Base-by-base conservation (phyloP, 805 yeast species). In the Torulaspora indica region DNA sequence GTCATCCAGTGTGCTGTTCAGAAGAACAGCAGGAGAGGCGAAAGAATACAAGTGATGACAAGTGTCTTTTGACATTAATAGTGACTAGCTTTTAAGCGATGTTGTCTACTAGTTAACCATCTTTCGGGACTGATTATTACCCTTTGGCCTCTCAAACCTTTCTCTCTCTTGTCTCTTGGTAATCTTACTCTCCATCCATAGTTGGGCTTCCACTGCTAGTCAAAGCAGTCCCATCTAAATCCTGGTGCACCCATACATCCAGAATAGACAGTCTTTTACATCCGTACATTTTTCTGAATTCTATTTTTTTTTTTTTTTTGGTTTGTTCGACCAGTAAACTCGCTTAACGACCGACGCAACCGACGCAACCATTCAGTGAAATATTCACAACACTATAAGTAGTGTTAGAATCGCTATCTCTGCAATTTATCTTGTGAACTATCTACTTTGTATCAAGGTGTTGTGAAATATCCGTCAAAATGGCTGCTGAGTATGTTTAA, bases 21-120 rank as follows among this genome's bases (percentile, higher is more conserved):
- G 28, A 38, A 22, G 34, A 38, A 29, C 40, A 15, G 22, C 27
- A 12, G 37, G 37, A 12, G 24, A 24, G 9, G 23, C 13, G 17
- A 37, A 39, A 43, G 43, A 32, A 40, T 33, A 40, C 35, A 48
- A 51, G 67, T 65, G 69, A 65, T 65, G 69, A 65, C 56, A 65
- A 48, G 50, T 64, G 64, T 52, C 61, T 52, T 53, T 56, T 38
- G 58, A 49, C 61, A 61, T 58, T 53, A 43, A 55, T 49, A 57
- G 67, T 64, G 68, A 60, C 69, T 63, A 65, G 69, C 65, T 42
- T 40, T 30, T 34, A 20, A 45, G 66, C 68, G 50, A 63, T 65
- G 69, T 51, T 60, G 68, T 64, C 60, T 57, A 62, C 68, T 61
- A 55, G 53, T 53, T 54, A 60, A 56, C 69, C 69, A 65, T 65